These are phyloP conservation scores for Mycena olivaceomarginata DNA, from an alignment of 768 basidiomycete genomes.

Conservation along the genomic window DNA sequence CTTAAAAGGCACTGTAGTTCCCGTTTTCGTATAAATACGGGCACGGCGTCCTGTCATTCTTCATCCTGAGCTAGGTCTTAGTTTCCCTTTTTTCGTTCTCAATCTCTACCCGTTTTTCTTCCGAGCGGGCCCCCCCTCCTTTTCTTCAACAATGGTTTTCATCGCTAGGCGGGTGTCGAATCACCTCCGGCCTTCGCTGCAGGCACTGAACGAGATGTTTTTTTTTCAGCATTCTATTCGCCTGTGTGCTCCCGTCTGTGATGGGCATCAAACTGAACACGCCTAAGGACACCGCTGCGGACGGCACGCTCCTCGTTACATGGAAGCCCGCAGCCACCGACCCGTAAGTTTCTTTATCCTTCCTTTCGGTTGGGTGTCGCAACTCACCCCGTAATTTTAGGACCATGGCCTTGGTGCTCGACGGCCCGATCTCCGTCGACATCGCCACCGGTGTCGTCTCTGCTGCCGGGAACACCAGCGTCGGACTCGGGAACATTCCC, in stretches of 20 bases:
- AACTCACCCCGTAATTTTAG: background rate
- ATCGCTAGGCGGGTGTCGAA: background rate
- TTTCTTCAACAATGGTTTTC: constrained; percentile 25
- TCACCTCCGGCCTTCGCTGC: too few relatives aligned
- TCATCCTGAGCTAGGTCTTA: too few relatives aligned
- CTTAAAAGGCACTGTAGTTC: too few relatives aligned
- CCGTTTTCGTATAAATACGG: too few relatives aligned
- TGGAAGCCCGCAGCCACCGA: too few relatives aligned
- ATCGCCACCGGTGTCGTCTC: constrained; percentile 13
- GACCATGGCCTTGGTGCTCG: constrained; percentile 2
- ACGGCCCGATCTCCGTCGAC: background rate
- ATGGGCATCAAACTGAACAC: constrained; percentile 31
- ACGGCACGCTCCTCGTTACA: too few relatives aligned
- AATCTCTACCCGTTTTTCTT: background rate
- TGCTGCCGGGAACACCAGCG: background rate
- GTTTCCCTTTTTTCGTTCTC: too few relatives aligned
- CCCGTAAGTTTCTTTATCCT: too few relatives aligned
- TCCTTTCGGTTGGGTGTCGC: too few relatives aligned
- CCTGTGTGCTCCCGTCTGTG: constrained; percentile 38
- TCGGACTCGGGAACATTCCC: constrained; percentile 14
- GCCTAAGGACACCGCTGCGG: too few relatives aligned
- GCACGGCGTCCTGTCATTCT: too few relatives aligned
- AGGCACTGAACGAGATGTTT: too few relatives aligned
- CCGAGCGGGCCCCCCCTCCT: constrained; percentile 31
- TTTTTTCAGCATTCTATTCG: constrained; percentile 34